Percentiles rank a stretch among this genome's conserved stretches.
These are phyloP conservation scores for Silene uniflora DNA, from an alignment of 148 eudicot species.

Conservation along the genomic window DNA sequence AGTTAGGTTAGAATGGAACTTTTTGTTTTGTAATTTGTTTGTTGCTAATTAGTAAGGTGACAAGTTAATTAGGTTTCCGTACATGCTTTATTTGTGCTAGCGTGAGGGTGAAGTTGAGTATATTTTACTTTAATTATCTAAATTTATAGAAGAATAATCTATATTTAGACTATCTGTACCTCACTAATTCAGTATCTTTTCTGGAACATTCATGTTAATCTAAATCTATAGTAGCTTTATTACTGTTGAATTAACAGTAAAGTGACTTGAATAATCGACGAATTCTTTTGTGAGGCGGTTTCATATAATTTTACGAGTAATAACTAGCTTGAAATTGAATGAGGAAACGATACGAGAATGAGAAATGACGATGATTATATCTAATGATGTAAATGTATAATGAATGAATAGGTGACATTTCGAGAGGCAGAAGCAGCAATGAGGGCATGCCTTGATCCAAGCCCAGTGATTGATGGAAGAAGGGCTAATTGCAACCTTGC, in stretches of 20 bases:
- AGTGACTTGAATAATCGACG: not conserved
- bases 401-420: conserved; percentile 38
- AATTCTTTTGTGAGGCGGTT: too few species aligned
- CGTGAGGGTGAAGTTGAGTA: conserved; percentile 19
- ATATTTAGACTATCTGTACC: not conserved
- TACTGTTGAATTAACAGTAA: too few species aligned
- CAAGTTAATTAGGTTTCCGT: too few species aligned
- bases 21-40: too few species aligned
- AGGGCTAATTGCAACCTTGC: conserved; percentile 56
- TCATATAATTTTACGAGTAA: too few species aligned
- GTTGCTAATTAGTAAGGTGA: too few species aligned
- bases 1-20: too few species aligned
- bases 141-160: not conserved
- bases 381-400: not conserved
- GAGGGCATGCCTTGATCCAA: conserved; percentile 44
- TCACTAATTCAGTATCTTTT: not conserved
- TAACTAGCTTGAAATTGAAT: not conserved
- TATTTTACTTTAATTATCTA: not conserved
- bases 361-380: not conserved
- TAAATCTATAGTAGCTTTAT: not conserved
- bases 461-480: conserved; percentile 52
- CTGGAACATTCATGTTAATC: not conserved
- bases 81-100: not conserved
- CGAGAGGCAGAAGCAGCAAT: conserved; percentile 46
- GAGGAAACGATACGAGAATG: not conserved